Evolutionary conservation across 2,329 filamentous ascomycete genomes (phyloP), one percentile per base, ranked within the genome.

Genomic region (Sporothrix brunneoviolacea): DNA sequence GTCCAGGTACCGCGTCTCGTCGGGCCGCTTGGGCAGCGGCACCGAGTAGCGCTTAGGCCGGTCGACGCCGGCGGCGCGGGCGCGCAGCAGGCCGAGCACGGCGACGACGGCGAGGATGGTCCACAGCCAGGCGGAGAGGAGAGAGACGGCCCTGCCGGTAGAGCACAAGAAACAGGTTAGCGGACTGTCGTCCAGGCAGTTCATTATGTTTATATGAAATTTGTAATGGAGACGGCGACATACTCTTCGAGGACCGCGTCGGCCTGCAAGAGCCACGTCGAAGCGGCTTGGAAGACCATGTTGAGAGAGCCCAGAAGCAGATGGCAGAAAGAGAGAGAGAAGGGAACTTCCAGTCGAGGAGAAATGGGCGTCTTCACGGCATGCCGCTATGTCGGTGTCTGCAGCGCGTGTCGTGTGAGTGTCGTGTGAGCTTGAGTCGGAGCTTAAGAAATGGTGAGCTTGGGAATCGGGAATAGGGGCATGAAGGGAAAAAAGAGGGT

Each of bases 21-120:
- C 70, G 48, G 81, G 79, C 56, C 77, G 67, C 64, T 80, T 78
- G n/a, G 86, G 84, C 37, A 76, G 60, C 5, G 79, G 73, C 27
- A 89, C 76, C 40, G 66, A 68, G 68, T 86, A 90, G 30, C 70
- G 70, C 37, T 80, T 75, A 8, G 76, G 69, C 56, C 60, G 62
- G 48, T 70, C 68, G 6, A 36, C 33, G 15, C 27, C 39, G 21
- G 21, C 42, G 8, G n/a, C 63, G 39, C 65, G 51, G 37, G 60
- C 39, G 39, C 70, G 54, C n/a, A 57, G 50, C 39, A 58, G 47
- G 27, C 58, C 30, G 12, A 43, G 36, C 8, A 48, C 28, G 4
- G 48, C 51, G 4, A 8, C 48, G 13, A 42, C 40, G 4, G 48
- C 50, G 3, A 50, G 24, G 19, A 46, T 36, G 4, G 50, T 42